These are phyloP conservation scores for Actinomortierella wolfii DNA, from an alignment of 371 early-diverging fungal genomes.

Conservation along the genomic window DNA sequence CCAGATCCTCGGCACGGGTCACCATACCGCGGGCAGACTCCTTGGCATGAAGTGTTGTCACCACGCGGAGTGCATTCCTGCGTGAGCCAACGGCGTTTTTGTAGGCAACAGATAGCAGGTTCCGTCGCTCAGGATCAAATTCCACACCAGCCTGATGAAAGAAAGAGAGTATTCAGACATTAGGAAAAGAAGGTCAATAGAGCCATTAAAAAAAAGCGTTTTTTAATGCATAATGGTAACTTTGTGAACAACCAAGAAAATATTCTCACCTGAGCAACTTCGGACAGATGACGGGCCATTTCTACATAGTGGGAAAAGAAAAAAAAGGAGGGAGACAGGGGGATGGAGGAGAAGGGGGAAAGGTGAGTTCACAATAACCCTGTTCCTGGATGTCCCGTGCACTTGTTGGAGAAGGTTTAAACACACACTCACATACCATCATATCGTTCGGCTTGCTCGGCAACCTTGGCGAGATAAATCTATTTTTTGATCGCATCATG, in stretches of 20 bases:
- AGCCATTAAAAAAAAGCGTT: background rate
- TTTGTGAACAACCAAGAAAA: background rate
- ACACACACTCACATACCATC: slow-evolving; percentile 56
- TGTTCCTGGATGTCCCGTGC: background rate
- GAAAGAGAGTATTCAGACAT: background rate
- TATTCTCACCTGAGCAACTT: slow-evolving; percentile 28
- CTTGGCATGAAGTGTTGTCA: slow-evolving; percentile 93
- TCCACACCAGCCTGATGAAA: slow-evolving; percentile 56
- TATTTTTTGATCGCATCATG: slow-evolving; percentile 1
- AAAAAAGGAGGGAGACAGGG: background rate
- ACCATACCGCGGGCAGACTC: slow-evolving; percentile 78
- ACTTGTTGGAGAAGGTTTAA: slow-evolving; percentile 1
- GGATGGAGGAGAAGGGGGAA: background rate
- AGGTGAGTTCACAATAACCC: background rate
- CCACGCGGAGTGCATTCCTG: slow-evolving; percentile 96
- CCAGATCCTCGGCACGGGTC: slow-evolving; percentile 70
- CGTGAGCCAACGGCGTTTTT: slow-evolving; percentile 97
- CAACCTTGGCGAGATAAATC: slow-evolving; percentile 95
- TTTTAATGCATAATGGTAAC: background rate
- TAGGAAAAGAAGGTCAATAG: background rate
- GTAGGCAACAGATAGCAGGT: slow-evolving; percentile 96
- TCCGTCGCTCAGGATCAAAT: slow-evolving; percentile 91
- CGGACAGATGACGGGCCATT: slow-evolving; percentile 87
- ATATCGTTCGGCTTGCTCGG: slow-evolving; percentile 99
- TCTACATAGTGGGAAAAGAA: slow-evolving; percentile 49